Evolutionary conservation across 2,329 filamentous ascomycete species (phyloP).

Genomic region (Paecilomyces fulvus): DNA sequence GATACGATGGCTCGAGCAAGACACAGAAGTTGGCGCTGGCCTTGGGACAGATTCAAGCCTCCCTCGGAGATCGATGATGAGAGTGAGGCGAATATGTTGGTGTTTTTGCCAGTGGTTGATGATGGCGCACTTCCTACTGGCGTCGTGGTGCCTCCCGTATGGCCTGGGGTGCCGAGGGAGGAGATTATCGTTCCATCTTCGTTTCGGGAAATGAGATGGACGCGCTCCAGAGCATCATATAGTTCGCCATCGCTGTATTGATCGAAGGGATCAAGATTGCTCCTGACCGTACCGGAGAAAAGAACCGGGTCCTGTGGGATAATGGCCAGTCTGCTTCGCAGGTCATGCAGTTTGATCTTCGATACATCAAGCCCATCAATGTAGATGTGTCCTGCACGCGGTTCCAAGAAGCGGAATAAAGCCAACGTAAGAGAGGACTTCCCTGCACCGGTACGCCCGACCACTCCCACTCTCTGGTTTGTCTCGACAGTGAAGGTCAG

Average conservation of each 20-base stretch:
- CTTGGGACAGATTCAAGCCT: constrained; percentile 66
- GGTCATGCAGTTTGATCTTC: constrained; percentile 58
- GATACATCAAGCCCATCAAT: constrained; percentile 71
- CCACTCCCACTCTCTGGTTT: constrained; percentile 65
- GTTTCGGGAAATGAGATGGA: constrained; percentile 53
- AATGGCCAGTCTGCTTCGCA: constrained; percentile 68
- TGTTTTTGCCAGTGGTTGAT: constrained; percentile 13
- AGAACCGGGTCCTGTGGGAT: constrained; percentile 78
- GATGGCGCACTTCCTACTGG: not conserved
- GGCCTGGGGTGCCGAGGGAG: constrained; percentile 6
- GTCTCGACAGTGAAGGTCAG: constrained; percentile 58
- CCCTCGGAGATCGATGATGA: constrained; percentile 59
- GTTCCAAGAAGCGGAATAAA: constrained; percentile 69
- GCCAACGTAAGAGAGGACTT: constrained; percentile 70
- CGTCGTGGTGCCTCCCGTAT: not conserved
- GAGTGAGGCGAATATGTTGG: constrained; percentile 58
- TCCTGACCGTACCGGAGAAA: constrained; percentile 69
- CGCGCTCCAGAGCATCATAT: constrained; percentile 59
- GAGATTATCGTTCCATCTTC: constrained; percentile 23
- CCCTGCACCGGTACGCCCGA: constrained; percentile 69
- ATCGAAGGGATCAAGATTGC: constrained; percentile 69
- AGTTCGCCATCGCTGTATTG: constrained; percentile 62
- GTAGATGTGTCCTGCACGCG: constrained; percentile 54
- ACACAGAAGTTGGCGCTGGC: constrained; percentile 67
- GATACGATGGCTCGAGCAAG: constrained; percentile 65